Conservation (phyloP, 2,329 filamentous ascomycete species). For the Xylaria multiplex region DNA sequence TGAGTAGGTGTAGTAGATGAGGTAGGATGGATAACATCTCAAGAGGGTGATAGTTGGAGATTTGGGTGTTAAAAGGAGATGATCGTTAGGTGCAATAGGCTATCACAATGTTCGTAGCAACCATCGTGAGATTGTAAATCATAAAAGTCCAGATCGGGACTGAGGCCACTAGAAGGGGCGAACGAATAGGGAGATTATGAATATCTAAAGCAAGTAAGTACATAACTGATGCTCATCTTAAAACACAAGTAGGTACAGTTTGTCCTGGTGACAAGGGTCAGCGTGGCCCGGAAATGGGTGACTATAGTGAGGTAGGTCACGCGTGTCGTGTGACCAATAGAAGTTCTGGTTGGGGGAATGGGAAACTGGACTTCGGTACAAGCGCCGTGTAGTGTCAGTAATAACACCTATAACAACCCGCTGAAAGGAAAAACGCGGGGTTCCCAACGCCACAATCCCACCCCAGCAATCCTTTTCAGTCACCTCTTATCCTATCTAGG, state of each 20-base stretch:
- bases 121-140: constrained; percentile 19
- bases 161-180: background rate
- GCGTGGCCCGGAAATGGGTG: background rate
- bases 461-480: background rate
- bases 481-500: background rate
- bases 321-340: constrained; percentile 23
- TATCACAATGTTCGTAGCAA: constrained; percentile 12
- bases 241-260: constrained; percentile 1
- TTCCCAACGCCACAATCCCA: constrained; percentile 14
- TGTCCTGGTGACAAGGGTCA: constrained; percentile 3
- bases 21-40: constrained; percentile 31
- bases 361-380: constrained; percentile 8
- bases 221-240: background rate
- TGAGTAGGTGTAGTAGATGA: constrained; percentile 27
- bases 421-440: constrained; percentile 33
- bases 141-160: background rate
- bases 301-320: constrained; percentile 14
- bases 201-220: background rate
- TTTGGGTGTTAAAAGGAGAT: constrained; percentile 9
- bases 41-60: constrained; percentile 20
- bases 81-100: constrained; percentile 10
- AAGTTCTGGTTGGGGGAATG: background rate
- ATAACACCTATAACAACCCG: constrained; percentile 3
- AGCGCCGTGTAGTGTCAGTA: background rate
- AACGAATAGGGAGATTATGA: background rate